A percentile compares a stretch with the other conserved stretches of the same genome.
These are phyloP conservation scores for Apiospora koreana DNA, from an alignment of 2,329 filamentous ascomycete species.

Conservation along the genomic window DNA sequence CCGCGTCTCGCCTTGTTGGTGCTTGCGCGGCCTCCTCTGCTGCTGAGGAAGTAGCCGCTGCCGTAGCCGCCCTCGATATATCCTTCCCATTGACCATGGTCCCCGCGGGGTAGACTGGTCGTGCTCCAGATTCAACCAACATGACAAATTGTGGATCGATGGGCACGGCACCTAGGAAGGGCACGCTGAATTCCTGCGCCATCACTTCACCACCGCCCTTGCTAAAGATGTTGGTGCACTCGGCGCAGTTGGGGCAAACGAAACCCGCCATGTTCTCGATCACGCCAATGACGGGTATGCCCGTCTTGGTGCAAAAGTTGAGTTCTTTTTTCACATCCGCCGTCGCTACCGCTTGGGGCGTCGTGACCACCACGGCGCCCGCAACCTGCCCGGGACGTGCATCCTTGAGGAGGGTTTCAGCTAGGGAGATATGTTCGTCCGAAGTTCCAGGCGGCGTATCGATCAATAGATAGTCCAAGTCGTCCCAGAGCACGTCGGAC, in stretches of 20 bases:
- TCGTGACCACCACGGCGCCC: slow-evolving; percentile 93
- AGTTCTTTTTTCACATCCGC: slow-evolving; percentile 93
- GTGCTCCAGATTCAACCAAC: slow-evolving; percentile 73
- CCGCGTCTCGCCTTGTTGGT: slow-evolving; percentile 32
- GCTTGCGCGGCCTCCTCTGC: slow-evolving; percentile 26
- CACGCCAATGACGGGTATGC: slow-evolving; percentile 79
- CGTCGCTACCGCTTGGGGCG: slow-evolving; percentile 90
- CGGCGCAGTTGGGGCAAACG: slow-evolving; percentile 76
- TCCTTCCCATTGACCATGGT: slow-evolving; percentile 62
- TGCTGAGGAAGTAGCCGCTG: slow-evolving; percentile 19
- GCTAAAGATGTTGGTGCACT: slow-evolving; percentile 92
- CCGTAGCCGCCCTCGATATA: slow-evolving; percentile 39
- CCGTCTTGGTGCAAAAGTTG: slow-evolving; percentile 88
- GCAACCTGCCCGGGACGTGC: slow-evolving; percentile 69
- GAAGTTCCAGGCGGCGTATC: slow-evolving; percentile 96
- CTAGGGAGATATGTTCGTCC: slow-evolving; percentile 94
- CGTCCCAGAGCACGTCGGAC: slow-evolving; percentile 84
- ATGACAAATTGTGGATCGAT: slow-evolving; percentile 92
- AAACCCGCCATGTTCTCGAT: slow-evolving; percentile 97
- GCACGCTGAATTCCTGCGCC: slow-evolving; percentile 81
- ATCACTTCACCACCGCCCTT: slow-evolving; percentile 88
- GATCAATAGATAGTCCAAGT: slow-evolving; percentile 88
- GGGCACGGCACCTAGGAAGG: slow-evolving; percentile 83
- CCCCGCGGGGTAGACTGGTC: slow-evolving; percentile 69
- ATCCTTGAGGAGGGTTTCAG: slow-evolving; percentile 75